A percentile compares a stretch with the other conserved stretches of the same genome.
Conservation (phyloP, 2,329 filamentous ascomycete species). For the Domatiomyces catenatus region DNA sequence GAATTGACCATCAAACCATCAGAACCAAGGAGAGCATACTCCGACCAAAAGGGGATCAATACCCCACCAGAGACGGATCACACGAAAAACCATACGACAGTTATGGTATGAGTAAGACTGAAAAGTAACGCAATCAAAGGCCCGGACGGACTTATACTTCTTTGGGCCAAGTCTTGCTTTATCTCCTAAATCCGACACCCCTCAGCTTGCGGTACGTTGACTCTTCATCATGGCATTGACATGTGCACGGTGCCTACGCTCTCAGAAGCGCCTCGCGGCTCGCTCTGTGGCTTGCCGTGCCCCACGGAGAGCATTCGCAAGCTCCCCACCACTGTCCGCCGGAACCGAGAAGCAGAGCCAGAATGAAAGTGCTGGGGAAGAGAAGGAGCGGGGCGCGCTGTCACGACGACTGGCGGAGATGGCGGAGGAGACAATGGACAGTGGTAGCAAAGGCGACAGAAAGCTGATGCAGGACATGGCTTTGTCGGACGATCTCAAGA, state of each 20-base stretch:
- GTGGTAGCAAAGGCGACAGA: constrained; percentile 38
- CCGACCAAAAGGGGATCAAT: no score
- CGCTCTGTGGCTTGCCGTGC: background rate
- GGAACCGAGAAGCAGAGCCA: background rate
- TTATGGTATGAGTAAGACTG: no score
- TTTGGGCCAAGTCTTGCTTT: background rate
- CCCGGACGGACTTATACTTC: no score
- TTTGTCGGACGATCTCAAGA: constrained; percentile 47
- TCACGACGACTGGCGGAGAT: constrained; percentile 42
- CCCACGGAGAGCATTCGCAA: background rate
- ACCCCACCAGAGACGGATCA: no score
- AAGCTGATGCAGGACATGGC: constrained; percentile 46
- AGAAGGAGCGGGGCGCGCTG: constrained; percentile 39
- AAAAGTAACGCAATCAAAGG: no score
- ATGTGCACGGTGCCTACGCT: constrained; percentile 12
- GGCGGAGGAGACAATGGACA: constrained; percentile 43
- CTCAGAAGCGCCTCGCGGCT: constrained; percentile 8
- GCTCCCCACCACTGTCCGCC: background rate
- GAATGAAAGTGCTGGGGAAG: constrained; percentile 1
- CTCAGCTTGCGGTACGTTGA: background rate
- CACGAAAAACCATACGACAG: no score
- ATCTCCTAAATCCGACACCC: background rate
- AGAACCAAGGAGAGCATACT: no score
- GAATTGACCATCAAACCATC: no score
- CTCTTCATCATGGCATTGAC: constrained; percentile 3